Percentiles rank a stretch among this genome's conserved stretches.
Evolutionary conservation across 495 filamentous ascomycete species (phyloP).

Genomic region (Clohesyomyces aquaticus): DNA sequence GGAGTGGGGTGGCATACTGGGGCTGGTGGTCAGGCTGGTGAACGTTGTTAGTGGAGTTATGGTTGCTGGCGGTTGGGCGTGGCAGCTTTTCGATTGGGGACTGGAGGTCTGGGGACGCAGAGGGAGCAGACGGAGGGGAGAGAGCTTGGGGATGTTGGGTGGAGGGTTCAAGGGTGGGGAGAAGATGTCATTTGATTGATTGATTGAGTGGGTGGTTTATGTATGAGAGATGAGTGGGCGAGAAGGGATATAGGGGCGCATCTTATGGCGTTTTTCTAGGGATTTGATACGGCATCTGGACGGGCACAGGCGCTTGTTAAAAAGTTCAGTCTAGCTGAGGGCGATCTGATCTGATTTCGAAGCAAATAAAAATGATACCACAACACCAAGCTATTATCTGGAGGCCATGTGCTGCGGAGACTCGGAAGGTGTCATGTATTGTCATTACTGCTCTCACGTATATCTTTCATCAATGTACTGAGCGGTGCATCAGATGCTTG

Average conservation of each 20-base stretch:
- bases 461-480: no score
- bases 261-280: not conserved
- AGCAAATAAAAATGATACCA: not conserved
- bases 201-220: not conserved
- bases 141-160: conserved; percentile 30
- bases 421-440: no score
- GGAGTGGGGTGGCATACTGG: conserved; percentile 71
- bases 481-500: no score
- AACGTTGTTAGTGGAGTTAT: conserved; percentile 68
- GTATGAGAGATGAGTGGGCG: not conserved
- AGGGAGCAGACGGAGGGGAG: conserved; percentile 22
- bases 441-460: no score
- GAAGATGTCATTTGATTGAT: conserved; percentile 31
- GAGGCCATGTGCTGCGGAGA: not conserved
- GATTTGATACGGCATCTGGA: not conserved
- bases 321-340: no score
- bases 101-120: conserved; percentile 46
- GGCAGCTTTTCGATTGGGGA: conserved; percentile 64
- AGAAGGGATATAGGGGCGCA: not conserved
- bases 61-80: conserved; percentile 66
- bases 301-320: no score
- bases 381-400: not conserved
- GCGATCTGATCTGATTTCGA: no score
- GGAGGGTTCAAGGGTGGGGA: conserved; percentile 11
- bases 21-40: conserved; percentile 73